Conservation (phyloP, 495 filamentous ascomycete genomes). For the Lophiotrema nucula region DNA sequence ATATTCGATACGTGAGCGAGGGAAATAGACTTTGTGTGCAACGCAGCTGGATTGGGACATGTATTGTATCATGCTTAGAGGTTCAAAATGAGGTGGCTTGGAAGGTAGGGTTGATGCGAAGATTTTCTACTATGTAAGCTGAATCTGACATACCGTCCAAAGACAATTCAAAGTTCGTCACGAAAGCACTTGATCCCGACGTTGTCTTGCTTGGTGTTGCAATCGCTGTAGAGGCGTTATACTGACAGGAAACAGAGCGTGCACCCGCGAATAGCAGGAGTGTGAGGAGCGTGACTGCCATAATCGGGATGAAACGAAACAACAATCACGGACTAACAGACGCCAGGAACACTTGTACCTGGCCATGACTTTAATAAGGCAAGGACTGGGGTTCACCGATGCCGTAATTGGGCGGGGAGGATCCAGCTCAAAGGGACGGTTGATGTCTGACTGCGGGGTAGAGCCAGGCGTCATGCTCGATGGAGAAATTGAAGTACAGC, state of each 20-base stretch:
- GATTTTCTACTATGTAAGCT: neutral
- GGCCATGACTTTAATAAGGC: neutral
- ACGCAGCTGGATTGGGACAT: too few relatives aligned
- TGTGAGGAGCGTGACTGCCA: neutral
- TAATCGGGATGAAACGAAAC: neutral
- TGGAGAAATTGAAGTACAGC: slow-evolving; percentile 1
- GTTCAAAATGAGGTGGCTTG: too few relatives aligned
- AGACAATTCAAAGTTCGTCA: slow-evolving; percentile 14
- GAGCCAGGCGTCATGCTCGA: neutral
- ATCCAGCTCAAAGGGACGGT: neutral
- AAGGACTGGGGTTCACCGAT: neutral
- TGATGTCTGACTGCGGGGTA: neutral
- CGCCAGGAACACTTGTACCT: slow-evolving; percentile 5
- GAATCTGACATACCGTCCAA: slow-evolving; percentile 11
- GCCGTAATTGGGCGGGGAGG: slow-evolving; percentile 8
- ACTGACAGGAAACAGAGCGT: slow-evolving; percentile 1
- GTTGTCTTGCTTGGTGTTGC: slow-evolving; percentile 11
- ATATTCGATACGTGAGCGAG: too few relatives aligned
- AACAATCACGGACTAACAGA: too few relatives aligned
- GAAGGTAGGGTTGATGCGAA: too few relatives aligned
- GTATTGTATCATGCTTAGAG: too few relatives aligned
- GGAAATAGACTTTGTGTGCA: too few relatives aligned
- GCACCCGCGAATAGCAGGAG: neutral
- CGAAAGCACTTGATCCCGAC: slow-evolving; percentile 2
- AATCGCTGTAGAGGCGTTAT: neutral